A percentile compares a stretch with the other conserved stretches of the same genome.
Conservation (phyloP, 345 rosid genomes). For the Erucastrum elatum region DNA sequence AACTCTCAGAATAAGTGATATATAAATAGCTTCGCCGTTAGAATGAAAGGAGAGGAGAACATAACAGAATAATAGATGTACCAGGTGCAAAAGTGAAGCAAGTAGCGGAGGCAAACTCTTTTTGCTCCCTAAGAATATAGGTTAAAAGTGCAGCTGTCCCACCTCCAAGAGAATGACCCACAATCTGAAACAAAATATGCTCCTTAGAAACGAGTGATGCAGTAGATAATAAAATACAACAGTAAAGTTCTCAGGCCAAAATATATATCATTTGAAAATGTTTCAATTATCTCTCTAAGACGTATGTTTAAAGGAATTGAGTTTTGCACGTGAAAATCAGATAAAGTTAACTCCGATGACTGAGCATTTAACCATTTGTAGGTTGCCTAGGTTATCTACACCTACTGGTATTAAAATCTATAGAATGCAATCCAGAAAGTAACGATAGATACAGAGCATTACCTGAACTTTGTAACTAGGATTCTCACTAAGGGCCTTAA, state of each 20-base stretch:
- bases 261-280: neutral
- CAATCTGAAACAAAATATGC: conserved; percentile 55
- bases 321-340: neutral
- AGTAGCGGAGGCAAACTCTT: conserved; percentile 75
- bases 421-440: neutral
- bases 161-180: conserved; percentile 98
- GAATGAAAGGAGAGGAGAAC: neutral
- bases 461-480: conserved; percentile 86
- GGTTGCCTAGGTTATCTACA: neutral
- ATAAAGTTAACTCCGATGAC: neutral
- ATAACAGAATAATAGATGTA: conserved; percentile 9
- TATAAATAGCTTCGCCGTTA: neutral
- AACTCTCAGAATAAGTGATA: neutral
- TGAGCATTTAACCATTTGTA: neutral
- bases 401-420: neutral
- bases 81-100: conserved; percentile 97
- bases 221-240: neutral
- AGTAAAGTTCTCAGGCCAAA: neutral
- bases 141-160: conserved; percentile 95
- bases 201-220: neutral
- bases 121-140: conserved; percentile 83
- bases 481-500: conserved; percentile 63
- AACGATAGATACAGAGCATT: conserved; percentile 19
- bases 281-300: neutral
- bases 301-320: neutral